Evolutionary conservation across 2,329 filamentous ascomycete species (phyloP), one percentile per base, ranked within the genome.

Genomic region (Blastomyces gilchristii): DNA sequence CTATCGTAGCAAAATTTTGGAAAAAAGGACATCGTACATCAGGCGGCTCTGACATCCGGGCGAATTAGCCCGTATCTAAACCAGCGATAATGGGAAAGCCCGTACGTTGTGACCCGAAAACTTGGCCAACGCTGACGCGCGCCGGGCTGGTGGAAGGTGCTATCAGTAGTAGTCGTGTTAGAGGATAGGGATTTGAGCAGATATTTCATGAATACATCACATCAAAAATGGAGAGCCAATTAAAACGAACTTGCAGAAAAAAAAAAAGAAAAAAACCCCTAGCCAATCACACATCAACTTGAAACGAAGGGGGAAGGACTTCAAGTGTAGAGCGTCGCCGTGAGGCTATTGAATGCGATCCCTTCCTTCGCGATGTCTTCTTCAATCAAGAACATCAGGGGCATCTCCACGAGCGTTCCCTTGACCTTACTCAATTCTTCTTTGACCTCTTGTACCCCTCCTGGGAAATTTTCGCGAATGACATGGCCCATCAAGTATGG

Each of bases 321-420:
- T 76, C 69, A 82, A 39, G 88, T 91, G 74, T 91, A 91, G 47
- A 91, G 76, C 70, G 86, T 85, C 70, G 89, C 83, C 1, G 89
- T 91, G 69, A 91, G 75, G 34, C 82, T 80, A 76, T 92, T 91
- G 67, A 91, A 76, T 28, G 83, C 81, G 70, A 96, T 69, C 0
- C 91, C 91, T 68, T 91, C 85, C 80, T 91, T 87, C 3, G 92
- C 93, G 74, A 97, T 87, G 73, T 97, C 91, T 70, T 90, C 84
- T 43, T 91, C 88, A 69, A 88, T 87, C 73, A 96, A 78, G 79
- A 97, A 97, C 67, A 90, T 80, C 68, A 97, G 79, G 37, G 91
- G 91, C 92, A 97, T 97, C 80, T 96, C 90, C 8, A 97, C 88
- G 56, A 91, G 76, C 9, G 83, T 89, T 1, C 89, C 89, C 65